Conservation (phyloP, 257 asterid species). For the Primulina tabacum region DNA sequence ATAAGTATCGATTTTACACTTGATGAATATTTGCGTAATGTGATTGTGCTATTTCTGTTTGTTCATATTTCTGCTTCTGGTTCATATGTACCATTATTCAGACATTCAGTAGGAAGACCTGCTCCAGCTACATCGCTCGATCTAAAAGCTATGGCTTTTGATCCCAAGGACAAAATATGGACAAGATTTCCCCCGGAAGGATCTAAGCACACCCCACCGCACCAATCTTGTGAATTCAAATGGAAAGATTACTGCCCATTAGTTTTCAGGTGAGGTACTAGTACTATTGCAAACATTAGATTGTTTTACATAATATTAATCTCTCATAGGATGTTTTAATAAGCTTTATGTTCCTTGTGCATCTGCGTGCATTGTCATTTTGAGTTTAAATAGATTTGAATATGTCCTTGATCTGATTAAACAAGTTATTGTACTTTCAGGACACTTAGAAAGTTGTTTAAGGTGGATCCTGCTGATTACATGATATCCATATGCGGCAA, state of each 20-base stretch:
- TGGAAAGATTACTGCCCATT: constrained; percentile 95
- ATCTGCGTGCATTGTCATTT: not conserved
- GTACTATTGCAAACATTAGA: not conserved
- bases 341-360: not conserved
- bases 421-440: constrained; percentile 33
- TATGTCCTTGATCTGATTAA: not conserved
- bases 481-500: constrained; percentile 92
- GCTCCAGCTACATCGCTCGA: constrained; percentile 68
- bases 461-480: constrained; percentile 96
- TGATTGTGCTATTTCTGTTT: constrained; percentile 5
- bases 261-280: constrained; percentile 77
- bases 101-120: constrained; percentile 89
- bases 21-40: not conserved
- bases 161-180: constrained; percentile 75
- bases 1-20: not conserved
- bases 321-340: not conserved
- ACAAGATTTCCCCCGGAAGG: constrained; percentile 83
- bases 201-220: constrained; percentile 90
- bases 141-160: constrained; percentile 62
- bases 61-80: constrained; percentile 18
- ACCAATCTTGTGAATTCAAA: constrained; percentile 79
- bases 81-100: constrained; percentile 41
- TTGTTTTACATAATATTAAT: no score
- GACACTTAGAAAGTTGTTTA: constrained; percentile 72
- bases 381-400: not conserved